Evolutionary conservation across 352 stramenopile genomes (phyloP), one percentile per base, ranked within the genome.

Genomic region (Phytophthora niederhauseri): DNA sequence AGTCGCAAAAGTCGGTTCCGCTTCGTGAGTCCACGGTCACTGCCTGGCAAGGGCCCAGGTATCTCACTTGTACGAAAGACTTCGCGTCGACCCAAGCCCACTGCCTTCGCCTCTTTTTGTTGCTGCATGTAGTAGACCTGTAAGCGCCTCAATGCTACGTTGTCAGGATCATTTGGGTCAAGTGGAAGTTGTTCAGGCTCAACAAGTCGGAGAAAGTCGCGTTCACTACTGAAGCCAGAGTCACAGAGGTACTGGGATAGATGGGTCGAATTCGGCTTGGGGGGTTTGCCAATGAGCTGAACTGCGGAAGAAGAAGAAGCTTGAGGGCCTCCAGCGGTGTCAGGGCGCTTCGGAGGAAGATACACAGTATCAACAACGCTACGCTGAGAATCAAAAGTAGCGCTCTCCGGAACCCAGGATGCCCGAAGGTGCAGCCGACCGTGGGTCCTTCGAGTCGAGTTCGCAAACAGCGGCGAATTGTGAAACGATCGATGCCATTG

Each of bases 131-230:
- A 75, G 14, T 66, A 66, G 26, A 66, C 57, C 26, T 81, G 79
- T 2, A 91, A 58, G 1, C 79, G 78, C 61, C 85, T 61, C 4
- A 91, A 71, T 1, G 72, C 48, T 6, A 77, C 68, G 60, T 95
- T 91, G 5, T 87, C 79, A 3, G 89, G 89, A 57, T 96, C 84
- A 49, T 94, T 94, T 20, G 82, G 80, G 63, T 97, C 90, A 6
- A 97, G 53, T 2, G 28, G 15, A 2, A 66, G 38, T n/a, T 77
- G 43, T 24, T 82, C 66, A 0, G 76, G 66, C 1, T 71, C 63
- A 26, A 92, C 63, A 51, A 84, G 76, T 8, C 81, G 73, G 43
- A 93, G 73, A 43, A 92, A 93, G 57, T 90, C 83, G 49, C 64
- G 72, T 24, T 92, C 84, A 58, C 84, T 89, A 54, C 64, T 85